Evolutionary conservation across 2,329 filamentous ascomycete genomes (phyloP), one percentile per base, ranked within the genome.

Genomic region (Eutypella sp.): DNA sequence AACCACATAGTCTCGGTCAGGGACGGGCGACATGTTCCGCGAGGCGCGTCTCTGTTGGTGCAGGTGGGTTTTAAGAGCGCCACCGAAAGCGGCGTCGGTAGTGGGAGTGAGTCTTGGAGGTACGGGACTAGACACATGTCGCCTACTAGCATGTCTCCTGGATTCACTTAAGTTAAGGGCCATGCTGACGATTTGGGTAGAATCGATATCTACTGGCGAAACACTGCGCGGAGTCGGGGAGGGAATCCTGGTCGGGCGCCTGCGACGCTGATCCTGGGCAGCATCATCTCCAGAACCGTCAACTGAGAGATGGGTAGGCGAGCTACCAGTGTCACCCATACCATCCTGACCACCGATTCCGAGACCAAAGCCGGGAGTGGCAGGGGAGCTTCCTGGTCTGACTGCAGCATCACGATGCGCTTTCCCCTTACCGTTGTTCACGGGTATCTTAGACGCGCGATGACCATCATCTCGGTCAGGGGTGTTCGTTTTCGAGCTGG

Each of bases 131-230:
- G 59, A 79, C 54, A 66, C 76, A 64, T 62, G 82, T 65, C 71
- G 77, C 66, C 72, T 79, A 64, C 70, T 81, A 50, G 73, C 87
- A 67, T 75, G 76, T 60, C 81, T 81, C 53, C 82, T 81, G 59
- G 85, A 88, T 65, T 96, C 89, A 69, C 87, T 95, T 41, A 97
- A 68, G 53, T 85, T 93, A 56, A 97, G 69, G 2, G 92, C 92
- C 79, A 97, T 87, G 59, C 90, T 90, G 36, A 97, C 89, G 52
- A 97, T 95, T 65, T 96, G 88, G 4, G 85, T 81, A 7, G 91
- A 86, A 59, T 96, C 91, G 48, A 86, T 76, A 57, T 89, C 82
- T 18, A 87, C 62, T 5, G 65, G 56, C 13, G 61, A 52, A 39
- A 52, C 51, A 25, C 46, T 55, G 5, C 48, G 58, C 39, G 47